Evolutionary conservation across 2,329 filamentous ascomycete species (phyloP).

Genomic region (Chaetomium strumarium): DNA sequence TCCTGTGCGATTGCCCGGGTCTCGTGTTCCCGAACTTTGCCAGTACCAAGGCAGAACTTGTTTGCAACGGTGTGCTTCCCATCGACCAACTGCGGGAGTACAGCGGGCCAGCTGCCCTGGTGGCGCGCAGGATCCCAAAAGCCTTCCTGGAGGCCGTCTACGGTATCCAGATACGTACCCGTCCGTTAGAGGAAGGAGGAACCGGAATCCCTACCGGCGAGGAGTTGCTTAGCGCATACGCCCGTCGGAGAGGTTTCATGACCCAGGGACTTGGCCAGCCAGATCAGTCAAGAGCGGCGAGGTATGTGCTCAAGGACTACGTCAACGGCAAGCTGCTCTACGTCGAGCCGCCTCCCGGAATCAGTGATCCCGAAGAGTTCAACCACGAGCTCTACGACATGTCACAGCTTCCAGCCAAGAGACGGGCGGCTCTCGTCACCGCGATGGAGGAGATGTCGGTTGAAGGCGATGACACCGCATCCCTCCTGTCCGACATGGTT

Average conservation of each 20-base stretch:
- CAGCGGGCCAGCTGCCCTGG: slow-evolving; percentile 76
- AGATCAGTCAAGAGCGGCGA: slow-evolving; percentile 85
- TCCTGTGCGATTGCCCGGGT: slow-evolving; percentile 96
- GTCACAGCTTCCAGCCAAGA: slow-evolving; percentile 73
- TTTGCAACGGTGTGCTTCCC: slow-evolving; percentile 88
- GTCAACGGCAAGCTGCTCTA: slow-evolving; percentile 93
- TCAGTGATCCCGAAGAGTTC: slow-evolving; percentile 69
- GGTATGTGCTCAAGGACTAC: slow-evolving; percentile 92
- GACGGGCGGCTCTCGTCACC: slow-evolving; percentile 58
- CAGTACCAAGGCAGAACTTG: slow-evolving; percentile 90
- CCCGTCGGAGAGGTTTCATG: slow-evolving; percentile 81
- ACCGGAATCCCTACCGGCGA: slow-evolving; percentile 78
- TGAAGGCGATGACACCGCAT: slow-evolving; percentile 27
- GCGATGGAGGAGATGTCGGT: slow-evolving; percentile 40
- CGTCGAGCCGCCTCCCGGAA: slow-evolving; percentile 74
- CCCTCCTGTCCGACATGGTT: slow-evolving; percentile 43
- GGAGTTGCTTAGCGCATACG: slow-evolving; percentile 81
- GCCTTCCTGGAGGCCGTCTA: slow-evolving; percentile 88
- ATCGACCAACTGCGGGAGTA: slow-evolving; percentile 96
- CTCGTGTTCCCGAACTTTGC: slow-evolving; percentile 98
- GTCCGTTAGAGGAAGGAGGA: slow-evolving; percentile 85
- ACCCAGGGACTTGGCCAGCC: slow-evolving; percentile 86
- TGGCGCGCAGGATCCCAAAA: slow-evolving; percentile 80
- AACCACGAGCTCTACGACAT: slow-evolving; percentile 86
- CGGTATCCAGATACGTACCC: slow-evolving; percentile 78